Evolutionary conservation across 768 basidiomycete genomes (phyloP), one percentile per base, ranked within the genome.

Genomic region (Tricholoma saponaceum): DNA sequence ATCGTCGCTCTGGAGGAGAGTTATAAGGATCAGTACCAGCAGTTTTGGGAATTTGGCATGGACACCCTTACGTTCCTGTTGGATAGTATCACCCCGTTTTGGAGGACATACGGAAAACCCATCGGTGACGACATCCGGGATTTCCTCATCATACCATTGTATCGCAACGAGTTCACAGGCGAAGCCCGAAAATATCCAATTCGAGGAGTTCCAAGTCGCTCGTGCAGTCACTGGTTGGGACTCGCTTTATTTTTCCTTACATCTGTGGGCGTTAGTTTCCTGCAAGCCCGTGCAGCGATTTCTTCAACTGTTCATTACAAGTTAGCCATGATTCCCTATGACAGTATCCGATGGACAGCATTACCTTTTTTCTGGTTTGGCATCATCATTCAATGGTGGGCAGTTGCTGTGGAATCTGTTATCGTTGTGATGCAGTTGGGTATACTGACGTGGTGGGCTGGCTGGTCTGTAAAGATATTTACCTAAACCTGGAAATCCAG

Each of bases 91-190:
- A 83, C 89, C 0, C 90, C 90, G 0, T 82, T 92, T 65, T 91
- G 90, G 90, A 77, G 89, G 60, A 88, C 80, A 32, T 90, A 91
- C 59, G 90, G 90, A 53, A 90, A 87, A 64, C 81, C 83, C n/a
- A 90, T 92, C 52, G 87, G 88, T 30, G 83, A 89, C 65, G 90
- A 92, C 63, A 79, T 89, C 44, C 84, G 85, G 49, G 88, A 90
- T 60, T 91, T 91, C 66, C 82, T 91, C 58, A 88, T 92, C 62
- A 84, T 92, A 57, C 90, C 90, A 6, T 79, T 89, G 64, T 92
- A 92, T 60, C 83, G 90, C 32, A 89, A 92, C 67, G 90, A 91
- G 66, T 92, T 90, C 66, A 90, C 90, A 0, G 90, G 90, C 30
- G 87, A 89, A 72, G 51, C 83, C 35, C 86, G 87, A 62, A 78